Percentiles rank a stretch among this genome's conserved stretches.
phyloP scores from a whole-genome alignment of 345 rosid genomes.

The Tarenaya hassleriana region DNA sequence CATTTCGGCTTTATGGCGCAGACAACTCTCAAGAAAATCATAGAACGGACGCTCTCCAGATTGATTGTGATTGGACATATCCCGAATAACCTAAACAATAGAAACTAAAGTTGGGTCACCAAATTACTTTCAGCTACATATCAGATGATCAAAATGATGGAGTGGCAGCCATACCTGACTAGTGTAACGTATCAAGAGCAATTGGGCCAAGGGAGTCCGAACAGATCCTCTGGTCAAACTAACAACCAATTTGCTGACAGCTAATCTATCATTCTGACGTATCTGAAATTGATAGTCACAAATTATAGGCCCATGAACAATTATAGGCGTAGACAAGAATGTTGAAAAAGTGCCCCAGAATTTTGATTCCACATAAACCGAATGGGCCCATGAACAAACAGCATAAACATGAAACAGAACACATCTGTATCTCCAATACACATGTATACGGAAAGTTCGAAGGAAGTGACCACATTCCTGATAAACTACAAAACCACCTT shows the following conservation, averaged over 20 bases:
- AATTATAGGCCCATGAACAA: too few relatives aligned
- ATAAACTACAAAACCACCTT: too few relatives aligned
- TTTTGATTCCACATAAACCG: too few relatives aligned
- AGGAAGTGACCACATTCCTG: too few relatives aligned
- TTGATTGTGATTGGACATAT: conserved; percentile 61
- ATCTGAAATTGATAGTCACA: conserved; percentile 44
- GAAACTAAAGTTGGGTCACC: conserved; percentile 10
- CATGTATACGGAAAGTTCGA: too few relatives aligned
- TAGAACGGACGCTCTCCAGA: conserved; percentile 90
- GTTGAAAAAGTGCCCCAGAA: too few relatives aligned
- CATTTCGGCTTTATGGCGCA: conserved; percentile 98
- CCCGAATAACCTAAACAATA: conserved; percentile 71
- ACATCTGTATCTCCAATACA: too few relatives aligned
- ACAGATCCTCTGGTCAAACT: conserved; percentile 93
- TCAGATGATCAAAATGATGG: background rate
- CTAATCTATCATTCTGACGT: conserved; percentile 85
- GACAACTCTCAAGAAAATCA: conserved; percentile 92
- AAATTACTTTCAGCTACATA: background rate
- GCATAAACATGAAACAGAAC: too few relatives aligned
- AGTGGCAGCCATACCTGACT: conserved; percentile 54
- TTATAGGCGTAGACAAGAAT: too few relatives aligned
- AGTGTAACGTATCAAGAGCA: conserved; percentile 84
- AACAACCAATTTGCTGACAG: conserved; percentile 84
- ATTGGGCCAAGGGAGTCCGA: conserved; percentile 94
- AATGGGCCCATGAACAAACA: too few relatives aligned